Percentiles rank a stretch among this genome's conserved stretches.
phyloP scores from a whole-genome alignment of 805 yeast species.

The Aciculoconidium aculeatum region DNA sequence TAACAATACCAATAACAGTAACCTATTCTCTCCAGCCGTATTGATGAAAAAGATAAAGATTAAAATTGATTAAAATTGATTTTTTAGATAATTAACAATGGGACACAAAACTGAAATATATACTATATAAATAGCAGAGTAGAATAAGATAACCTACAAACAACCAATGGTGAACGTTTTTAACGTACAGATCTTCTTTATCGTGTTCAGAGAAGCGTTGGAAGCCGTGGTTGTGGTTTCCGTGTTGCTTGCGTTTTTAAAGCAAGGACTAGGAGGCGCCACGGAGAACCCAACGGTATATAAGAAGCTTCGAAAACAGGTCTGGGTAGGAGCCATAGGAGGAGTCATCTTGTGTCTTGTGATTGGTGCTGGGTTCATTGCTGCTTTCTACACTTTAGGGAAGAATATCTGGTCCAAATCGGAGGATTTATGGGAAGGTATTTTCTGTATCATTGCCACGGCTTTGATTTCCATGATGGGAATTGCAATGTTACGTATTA shows the following conservation, averaged over 20 bases:
- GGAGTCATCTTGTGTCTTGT: slow-evolving; percentile 18
- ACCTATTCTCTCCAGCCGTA: too few species aligned
- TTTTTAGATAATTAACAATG: too few species aligned
- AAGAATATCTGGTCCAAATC: slow-evolving; percentile 17
- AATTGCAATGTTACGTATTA: slow-evolving; percentile 24
- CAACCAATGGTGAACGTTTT: slow-evolving; percentile 22
- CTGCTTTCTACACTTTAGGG: slow-evolving; percentile 17
- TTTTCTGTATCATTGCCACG: slow-evolving; percentile 20
- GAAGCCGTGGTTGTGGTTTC: slow-evolving; percentile 23
- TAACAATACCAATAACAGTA: too few species aligned
- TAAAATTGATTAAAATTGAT: too few species aligned
- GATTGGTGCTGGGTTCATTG: slow-evolving; percentile 20
- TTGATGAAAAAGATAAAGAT: too few species aligned
- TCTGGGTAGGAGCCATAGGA: slow-evolving; percentile 17
- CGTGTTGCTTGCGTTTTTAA: slow-evolving; percentile 22
- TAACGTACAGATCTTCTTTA: slow-evolving; percentile 21
- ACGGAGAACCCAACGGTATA: slow-evolving; percentile 16
- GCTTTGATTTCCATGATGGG: slow-evolving; percentile 22
- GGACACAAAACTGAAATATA: too few species aligned
- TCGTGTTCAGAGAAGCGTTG: slow-evolving; percentile 21
- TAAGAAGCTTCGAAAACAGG: slow-evolving; percentile 15
- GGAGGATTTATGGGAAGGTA: slow-evolving; percentile 23
- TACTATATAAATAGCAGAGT: too few species aligned
- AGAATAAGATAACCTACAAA: too few species aligned
- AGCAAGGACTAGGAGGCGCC: slow-evolving; percentile 21